phyloP scores from a whole-genome alignment of 2,329 filamentous ascomycete genomes.

The Alternaria panax region DNA sequence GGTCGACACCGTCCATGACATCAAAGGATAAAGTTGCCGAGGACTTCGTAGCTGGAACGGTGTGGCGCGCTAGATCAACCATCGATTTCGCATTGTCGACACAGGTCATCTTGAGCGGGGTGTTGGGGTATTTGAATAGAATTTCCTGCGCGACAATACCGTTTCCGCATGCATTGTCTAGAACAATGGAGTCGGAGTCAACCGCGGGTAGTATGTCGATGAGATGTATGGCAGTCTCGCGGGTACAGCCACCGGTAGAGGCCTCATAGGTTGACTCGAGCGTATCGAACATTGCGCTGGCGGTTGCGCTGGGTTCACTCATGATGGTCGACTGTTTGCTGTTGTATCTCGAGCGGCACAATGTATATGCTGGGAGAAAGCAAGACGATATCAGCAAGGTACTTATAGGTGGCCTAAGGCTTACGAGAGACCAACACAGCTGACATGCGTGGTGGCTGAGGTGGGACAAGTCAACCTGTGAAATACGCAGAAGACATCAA shows the following conservation, averaged over 20 bases:
- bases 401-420: neutral
- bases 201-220: constrained; percentile 21
- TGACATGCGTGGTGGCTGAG: constrained; percentile 3
- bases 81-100: constrained; percentile 17
- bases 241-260: constrained; percentile 25
- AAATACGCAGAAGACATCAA: neutral
- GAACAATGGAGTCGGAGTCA: constrained; percentile 20
- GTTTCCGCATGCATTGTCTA: constrained; percentile 39
- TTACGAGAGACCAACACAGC: neutral
- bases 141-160: constrained; percentile 32
- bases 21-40: neutral
- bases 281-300: neutral
- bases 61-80: constrained; percentile 15
- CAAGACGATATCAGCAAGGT: neutral
- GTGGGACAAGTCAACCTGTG: neutral
- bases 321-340: neutral
- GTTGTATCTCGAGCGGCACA: neutral
- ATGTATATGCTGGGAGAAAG: neutral
- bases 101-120: constrained; percentile 13
- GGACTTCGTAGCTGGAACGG: neutral
- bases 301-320: neutral
- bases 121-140: constrained; percentile 8
- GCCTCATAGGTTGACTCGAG: constrained; percentile 20
- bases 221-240: constrained; percentile 23
- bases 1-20: constrained; percentile 13